Evolutionary conservation across 2,329 filamentous ascomycete genomes (phyloP).

Genomic region (Aspergillus sp.): DNA sequence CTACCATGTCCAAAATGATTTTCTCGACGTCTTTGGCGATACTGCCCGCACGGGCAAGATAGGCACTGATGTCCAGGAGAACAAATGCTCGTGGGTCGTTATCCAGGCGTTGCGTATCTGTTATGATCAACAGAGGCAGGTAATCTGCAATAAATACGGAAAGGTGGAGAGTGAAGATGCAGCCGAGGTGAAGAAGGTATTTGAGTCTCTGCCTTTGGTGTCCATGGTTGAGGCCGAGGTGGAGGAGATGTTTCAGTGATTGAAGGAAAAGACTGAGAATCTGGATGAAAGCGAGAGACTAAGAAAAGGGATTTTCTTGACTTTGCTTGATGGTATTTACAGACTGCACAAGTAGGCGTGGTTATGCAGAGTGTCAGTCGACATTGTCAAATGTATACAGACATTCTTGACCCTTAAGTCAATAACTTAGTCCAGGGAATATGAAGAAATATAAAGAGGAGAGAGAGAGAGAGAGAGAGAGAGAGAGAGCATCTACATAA

Average conservation of each 20-base stretch:
- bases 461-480: no score
- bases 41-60: conserved; percentile 45
- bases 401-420: no score
- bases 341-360: no score
- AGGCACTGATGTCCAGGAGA: background rate
- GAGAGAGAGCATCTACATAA: no score
- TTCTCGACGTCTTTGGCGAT: background rate
- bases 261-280: background rate
- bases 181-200: background rate
- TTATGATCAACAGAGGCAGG: background rate
- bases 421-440: no score
- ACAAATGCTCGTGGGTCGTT: background rate
- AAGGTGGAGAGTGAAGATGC: background rate
- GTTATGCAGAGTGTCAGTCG: no score
- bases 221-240: background rate
- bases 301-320: no score
- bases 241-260: background rate
- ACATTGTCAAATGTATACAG: no score
- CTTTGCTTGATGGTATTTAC: no score
- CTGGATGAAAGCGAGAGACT: no score
- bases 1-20: conserved; percentile 3
- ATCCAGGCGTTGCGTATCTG: background rate
- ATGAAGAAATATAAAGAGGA: no score
- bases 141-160: background rate
- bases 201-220: no score